phyloP scores from a whole-genome alignment of 106 monocot species.

The Allium sativum region DNA sequence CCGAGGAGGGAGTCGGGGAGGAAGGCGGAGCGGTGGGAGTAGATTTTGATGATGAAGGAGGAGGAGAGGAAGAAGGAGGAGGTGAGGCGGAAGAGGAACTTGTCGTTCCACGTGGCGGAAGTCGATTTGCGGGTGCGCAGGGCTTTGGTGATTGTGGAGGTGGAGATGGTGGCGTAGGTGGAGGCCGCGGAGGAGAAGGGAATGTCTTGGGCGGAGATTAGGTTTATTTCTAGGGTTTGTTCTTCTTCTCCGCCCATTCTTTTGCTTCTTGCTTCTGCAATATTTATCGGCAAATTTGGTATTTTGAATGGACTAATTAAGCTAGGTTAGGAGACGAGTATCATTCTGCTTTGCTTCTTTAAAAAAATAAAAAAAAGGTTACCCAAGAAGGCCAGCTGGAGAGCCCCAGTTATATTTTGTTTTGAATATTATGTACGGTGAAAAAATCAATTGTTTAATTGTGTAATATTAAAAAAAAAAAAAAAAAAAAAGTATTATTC shows the following conservation, averaged over 20 bases:
- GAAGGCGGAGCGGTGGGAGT: slow-evolving; percentile 6
- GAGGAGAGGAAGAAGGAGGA: slow-evolving; percentile 1
- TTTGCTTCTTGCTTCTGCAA: not conserved
- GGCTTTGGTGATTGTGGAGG: not conserved
- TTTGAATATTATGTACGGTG: too few species aligned
- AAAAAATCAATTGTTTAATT: too few species aligned
- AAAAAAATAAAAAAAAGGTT: too few species aligned
- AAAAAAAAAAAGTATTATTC: too few species aligned
- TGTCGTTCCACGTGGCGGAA: slow-evolving; percentile 12
- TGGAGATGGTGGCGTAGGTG: slow-evolving; percentile 7
- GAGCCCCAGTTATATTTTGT: too few species aligned
- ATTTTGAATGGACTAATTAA: too few species aligned
- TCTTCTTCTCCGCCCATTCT: not conserved
- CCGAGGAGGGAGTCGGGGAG: slow-evolving; percentile 31
- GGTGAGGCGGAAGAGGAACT: slow-evolving; percentile 14
- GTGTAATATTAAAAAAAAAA: too few species aligned
- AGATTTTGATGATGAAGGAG: slow-evolving; percentile 14
- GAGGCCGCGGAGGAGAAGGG: not conserved
- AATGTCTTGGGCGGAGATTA: slow-evolving; percentile 9
- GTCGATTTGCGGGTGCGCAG: slow-evolving; percentile 8
- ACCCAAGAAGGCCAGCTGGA: too few species aligned
- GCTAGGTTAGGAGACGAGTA: too few species aligned
- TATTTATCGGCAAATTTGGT: too few species aligned
- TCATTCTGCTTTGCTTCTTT: too few species aligned
- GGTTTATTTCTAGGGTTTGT: slow-evolving; percentile 4